Evolutionary conservation across 2,329 filamentous ascomycete species (phyloP).

Genomic region (Ambrosiella beaveri): DNA sequence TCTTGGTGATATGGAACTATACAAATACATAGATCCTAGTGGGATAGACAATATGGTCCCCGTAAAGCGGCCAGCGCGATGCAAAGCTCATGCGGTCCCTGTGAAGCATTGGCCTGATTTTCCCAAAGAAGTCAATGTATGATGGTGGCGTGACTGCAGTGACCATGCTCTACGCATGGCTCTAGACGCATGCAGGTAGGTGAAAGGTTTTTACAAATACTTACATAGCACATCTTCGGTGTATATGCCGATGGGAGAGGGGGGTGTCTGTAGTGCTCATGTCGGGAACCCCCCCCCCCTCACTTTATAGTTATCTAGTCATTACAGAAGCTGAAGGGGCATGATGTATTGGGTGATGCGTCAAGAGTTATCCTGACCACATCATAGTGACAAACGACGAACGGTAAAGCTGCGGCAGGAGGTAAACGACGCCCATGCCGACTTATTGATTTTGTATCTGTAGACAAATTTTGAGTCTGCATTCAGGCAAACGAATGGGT

Average conservation of each 20-base stretch:
- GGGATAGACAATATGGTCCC: background rate
- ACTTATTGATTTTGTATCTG: background rate
- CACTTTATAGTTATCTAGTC: background rate
- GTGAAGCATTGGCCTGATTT: no score
- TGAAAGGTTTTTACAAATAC: background rate
- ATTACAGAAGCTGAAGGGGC: background rate
- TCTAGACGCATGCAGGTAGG: background rate
- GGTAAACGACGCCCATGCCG: background rate
- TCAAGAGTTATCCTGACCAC: background rate
- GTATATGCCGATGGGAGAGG: background rate
- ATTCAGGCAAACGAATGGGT: background rate
- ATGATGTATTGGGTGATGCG: background rate
- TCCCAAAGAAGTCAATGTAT: no score
- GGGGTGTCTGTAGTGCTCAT: background rate
- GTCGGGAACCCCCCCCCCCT: background rate
- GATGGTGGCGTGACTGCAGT: background rate
- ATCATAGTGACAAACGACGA: background rate
- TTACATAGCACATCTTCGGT: background rate
- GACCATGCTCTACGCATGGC: background rate
- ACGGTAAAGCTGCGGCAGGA: background rate
- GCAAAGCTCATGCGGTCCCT: background rate
- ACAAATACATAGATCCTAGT: no score
- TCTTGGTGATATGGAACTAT: no score
- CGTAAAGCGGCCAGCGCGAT: background rate
- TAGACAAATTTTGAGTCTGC: background rate